Evolutionary conservation across 2,329 filamentous ascomycete genomes (phyloP).

Genomic region (Trichoderma pleuroti): DNA sequence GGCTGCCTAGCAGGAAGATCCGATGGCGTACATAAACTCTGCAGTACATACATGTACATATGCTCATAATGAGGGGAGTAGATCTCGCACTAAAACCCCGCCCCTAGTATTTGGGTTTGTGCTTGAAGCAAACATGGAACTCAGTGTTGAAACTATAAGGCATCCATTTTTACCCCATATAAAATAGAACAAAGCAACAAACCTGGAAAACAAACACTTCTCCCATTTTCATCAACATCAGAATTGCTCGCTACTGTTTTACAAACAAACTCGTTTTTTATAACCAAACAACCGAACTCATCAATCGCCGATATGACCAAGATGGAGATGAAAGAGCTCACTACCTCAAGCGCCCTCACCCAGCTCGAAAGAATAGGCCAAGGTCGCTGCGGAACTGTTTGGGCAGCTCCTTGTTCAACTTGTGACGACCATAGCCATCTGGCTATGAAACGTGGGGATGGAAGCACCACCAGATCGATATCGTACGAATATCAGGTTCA

Average conservation of each 20-base stretch:
- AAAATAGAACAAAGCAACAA: neutral
- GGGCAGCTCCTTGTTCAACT: conserved; percentile 4
- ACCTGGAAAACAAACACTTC: neutral
- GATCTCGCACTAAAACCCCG: neutral
- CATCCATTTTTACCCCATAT: neutral
- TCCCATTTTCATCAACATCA: neutral
- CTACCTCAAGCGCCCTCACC: neutral
- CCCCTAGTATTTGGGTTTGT: neutral
- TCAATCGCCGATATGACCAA: neutral
- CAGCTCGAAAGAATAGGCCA: conserved; percentile 22
- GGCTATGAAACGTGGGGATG: conserved; percentile 24
- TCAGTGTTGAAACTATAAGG: no score
- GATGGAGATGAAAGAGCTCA: neutral
- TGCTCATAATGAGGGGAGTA: no score
- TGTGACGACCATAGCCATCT: neutral
- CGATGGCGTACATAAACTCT: neutral
- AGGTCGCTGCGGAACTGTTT: conserved; percentile 19
- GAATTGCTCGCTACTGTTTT: neutral
- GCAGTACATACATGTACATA: neutral
- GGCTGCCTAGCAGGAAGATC: neutral
- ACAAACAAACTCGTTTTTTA: no score
- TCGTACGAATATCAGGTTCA: conserved; percentile 23
- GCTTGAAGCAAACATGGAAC: neutral
- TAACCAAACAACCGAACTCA: no score
- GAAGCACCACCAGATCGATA: conserved; percentile 18